phyloP scores from a whole-genome alignment of 768 basidiomycete species.

The Cytidiella melzeri region DNA sequence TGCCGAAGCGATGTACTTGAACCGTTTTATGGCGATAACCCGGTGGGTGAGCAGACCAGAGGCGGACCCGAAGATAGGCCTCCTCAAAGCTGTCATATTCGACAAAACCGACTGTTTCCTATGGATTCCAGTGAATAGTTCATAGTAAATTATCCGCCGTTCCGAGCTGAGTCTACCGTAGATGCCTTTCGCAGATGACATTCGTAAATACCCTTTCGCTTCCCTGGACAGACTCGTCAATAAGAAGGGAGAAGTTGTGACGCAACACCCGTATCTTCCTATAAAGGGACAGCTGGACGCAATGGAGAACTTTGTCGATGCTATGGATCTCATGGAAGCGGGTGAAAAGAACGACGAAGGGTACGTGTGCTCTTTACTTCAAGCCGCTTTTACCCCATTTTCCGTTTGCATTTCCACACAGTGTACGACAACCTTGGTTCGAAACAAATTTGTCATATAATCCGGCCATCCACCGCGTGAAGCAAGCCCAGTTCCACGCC shows the following conservation, averaged over 20 bases:
- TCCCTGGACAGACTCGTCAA: conserved; percentile 69
- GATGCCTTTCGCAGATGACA: conserved; percentile 96
- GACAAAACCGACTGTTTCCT: conserved; percentile 73
- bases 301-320: conserved; percentile 86
- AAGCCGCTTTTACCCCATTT: not conserved
- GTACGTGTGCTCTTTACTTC: conserved; percentile 30
- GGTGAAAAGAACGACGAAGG: conserved; percentile 75
- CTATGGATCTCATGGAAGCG: conserved; percentile 78
- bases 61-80: conserved; percentile 80
- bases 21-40: conserved; percentile 68
- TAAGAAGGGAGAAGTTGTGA: conserved; percentile 67
- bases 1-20: conserved; percentile 70
- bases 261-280: conserved; percentile 77
- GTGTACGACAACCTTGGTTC: conserved; percentile 68
- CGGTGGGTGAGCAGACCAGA: conserved; percentile 75
- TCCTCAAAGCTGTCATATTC: conserved; percentile 57
- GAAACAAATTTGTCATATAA: conserved; percentile 74
- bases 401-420: conserved; percentile 23
- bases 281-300: conserved; percentile 69
- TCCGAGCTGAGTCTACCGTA: conserved; percentile 21
- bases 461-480: conserved; percentile 84
- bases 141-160: not conserved
- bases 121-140: conserved; percentile 65
- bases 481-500: conserved; percentile 89
- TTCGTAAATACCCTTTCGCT: conserved; percentile 81